phyloP scores from a whole-genome alignment of 495 filamentous ascomycete species.

The Xylaria curta region DNA sequence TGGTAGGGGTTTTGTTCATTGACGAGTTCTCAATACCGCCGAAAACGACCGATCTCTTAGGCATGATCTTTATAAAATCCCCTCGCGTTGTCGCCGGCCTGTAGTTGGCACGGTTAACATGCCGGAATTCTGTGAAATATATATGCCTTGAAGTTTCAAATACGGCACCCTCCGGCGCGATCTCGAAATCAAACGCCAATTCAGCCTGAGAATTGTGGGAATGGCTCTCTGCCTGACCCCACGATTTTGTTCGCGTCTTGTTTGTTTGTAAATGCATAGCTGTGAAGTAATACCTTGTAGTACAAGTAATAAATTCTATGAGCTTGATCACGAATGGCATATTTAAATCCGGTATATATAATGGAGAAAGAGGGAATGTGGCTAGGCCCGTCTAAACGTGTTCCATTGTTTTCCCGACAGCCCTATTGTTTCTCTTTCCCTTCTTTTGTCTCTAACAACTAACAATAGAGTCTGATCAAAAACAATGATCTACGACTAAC shows the following conservation, averaged over 20 bases:
- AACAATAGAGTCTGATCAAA: background rate
- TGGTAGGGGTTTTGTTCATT: no score
- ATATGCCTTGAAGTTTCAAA: background rate
- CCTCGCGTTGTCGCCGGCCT: background rate
- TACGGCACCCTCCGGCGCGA: background rate
- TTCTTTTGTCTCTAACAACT: background rate
- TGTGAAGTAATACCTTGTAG: background rate
- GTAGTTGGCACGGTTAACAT: background rate
- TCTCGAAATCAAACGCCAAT: background rate
- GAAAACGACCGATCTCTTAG: no score
- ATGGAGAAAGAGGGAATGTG: background rate
- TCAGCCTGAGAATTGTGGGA: background rate
- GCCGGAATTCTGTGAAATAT: background rate
- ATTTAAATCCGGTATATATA: background rate
- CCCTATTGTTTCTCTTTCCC: background rate
- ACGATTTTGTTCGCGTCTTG: background rate
- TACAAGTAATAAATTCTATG: background rate
- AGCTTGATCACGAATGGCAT: background rate
- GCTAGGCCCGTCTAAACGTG: background rate
- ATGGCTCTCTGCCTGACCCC: no score
- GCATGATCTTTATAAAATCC: no score
- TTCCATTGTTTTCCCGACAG: background rate
- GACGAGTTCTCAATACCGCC: no score
- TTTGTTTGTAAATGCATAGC: background rate
- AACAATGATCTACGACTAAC: background rate